A percentile compares a stretch with the other conserved stretches of the same genome.
Evolutionary conservation across 441 rosid species (phyloP).

Genomic region (Daphne laureola): DNA sequence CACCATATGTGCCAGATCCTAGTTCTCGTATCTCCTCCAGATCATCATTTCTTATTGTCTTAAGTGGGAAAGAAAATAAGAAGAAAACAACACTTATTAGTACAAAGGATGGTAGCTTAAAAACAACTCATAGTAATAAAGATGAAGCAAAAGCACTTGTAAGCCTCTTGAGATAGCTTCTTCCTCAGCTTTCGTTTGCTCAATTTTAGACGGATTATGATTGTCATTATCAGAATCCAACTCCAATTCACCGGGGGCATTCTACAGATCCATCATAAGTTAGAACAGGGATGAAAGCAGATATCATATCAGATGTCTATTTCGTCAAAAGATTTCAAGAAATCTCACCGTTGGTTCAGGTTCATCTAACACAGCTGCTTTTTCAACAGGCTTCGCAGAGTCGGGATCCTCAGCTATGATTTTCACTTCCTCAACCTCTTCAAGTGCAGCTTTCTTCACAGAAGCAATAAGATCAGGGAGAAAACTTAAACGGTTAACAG

Average conservation of each 20-base stretch:
- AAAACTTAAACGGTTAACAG: conserved; percentile 40
- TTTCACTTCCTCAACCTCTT: conserved; percentile 72
- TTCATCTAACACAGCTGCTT: conserved; percentile 30
- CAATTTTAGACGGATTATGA: conserved; percentile 57
- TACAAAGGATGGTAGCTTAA: conserved; percentile 9
- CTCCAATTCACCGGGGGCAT: conserved; percentile 53
- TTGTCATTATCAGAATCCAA: conserved; percentile 59
- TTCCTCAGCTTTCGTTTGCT: conserved; percentile 91
- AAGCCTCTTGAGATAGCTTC: conserved; percentile 89
- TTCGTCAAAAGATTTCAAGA: conserved; percentile 13
- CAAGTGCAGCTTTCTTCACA: conserved; percentile 66
- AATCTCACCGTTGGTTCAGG: conserved; percentile 60
- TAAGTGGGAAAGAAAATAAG: conserved; percentile 1
- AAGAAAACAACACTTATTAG: neutral
- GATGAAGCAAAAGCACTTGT: conserved; percentile 46
- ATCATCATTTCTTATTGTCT: conserved; percentile 86
- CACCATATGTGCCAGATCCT: conserved; percentile 90
- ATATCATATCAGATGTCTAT: conserved; percentile 12
- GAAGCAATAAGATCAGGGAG: conserved; percentile 66
- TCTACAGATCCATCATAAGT: conserved; percentile 36
- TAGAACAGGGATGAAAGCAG: conserved; percentile 14
- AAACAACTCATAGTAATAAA: conserved; percentile 5
- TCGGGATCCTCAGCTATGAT: conserved; percentile 40
- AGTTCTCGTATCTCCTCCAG: conserved; percentile 85
- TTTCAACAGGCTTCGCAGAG: conserved; percentile 18